Conservation (phyloP, 441 rosid species). For the Corymbia citriodora region DNA sequence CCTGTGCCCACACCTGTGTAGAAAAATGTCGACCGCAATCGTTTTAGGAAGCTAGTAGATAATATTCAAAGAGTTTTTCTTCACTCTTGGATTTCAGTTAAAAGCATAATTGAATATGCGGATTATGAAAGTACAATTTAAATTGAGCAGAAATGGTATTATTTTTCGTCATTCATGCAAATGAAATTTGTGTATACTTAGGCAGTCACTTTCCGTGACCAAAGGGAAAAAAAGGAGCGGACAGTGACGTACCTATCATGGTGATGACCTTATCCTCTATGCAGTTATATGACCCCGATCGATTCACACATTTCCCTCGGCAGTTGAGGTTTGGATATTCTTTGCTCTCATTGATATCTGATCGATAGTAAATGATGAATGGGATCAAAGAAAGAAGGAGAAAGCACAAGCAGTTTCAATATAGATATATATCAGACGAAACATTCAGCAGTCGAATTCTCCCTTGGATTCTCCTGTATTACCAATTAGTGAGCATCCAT, state of each 20-base stretch:
- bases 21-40: neutral
- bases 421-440: neutral
- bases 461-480: neutral
- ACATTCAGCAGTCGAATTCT: neutral
- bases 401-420: neutral
- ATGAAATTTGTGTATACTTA: neutral
- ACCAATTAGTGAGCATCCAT: neutral
- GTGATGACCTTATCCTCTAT: neutral
- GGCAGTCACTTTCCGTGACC: neutral
- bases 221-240: neutral
- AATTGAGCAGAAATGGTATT: neutral
- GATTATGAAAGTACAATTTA: neutral
- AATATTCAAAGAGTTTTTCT: neutral
- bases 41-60: neutral
- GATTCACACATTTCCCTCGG: neutral
- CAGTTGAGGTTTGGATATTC: neutral
- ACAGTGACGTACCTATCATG: neutral
- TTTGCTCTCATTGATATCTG: neutral
- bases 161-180: neutral
- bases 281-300: neutral
- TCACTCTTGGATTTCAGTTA: neutral
- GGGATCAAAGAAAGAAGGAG: neutral
- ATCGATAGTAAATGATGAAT: neutral
- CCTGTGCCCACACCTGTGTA: neutral
- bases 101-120: neutral